These are phyloP conservation scores for Thoreauomyces humboldtii DNA, from an alignment of 192 early-diverging fungal genomes.

Conservation along the genomic window DNA sequence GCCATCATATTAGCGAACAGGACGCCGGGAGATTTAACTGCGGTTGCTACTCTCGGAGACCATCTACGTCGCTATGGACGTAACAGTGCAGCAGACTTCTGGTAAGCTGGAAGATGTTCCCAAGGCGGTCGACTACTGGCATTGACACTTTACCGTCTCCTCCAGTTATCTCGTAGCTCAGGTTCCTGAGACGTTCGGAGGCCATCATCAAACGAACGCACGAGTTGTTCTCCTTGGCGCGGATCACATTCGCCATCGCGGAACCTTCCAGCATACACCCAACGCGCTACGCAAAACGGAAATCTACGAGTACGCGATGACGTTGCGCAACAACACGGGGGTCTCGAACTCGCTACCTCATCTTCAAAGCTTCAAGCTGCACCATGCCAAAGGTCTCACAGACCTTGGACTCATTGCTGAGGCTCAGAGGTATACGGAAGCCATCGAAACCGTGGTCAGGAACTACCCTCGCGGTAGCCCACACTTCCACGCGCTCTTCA, in stretches of 20 bases:
- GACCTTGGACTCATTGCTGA: slow-evolving; percentile 74
- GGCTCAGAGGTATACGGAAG: slow-evolving; percentile 75
- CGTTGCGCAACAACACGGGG: slow-evolving; percentile 42
- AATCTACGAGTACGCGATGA: slow-evolving; percentile 75
- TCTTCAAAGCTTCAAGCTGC: slow-evolving; percentile 86
- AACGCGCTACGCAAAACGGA: slow-evolving; percentile 74
- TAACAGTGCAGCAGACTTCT: slow-evolving; percentile 72
- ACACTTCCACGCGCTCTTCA: slow-evolving; percentile 72
- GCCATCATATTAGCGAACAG: slow-evolving; percentile 83
- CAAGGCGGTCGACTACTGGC: no score
- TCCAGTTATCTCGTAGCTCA: slow-evolving; percentile 64
- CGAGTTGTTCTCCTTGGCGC: slow-evolving; percentile 71
- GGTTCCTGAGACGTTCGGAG: slow-evolving; percentile 58
- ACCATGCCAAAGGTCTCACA: slow-evolving; percentile 74
- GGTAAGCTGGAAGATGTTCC: slow-evolving; percentile 57
- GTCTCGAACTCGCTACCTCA: slow-evolving; percentile 68
- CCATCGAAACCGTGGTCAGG: slow-evolving; percentile 70
- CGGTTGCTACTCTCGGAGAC: slow-evolving; percentile 79
- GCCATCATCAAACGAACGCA: slow-evolving; percentile 57
- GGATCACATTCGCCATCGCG: slow-evolving; percentile 37
- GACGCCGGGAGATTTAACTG: slow-evolving; percentile 65
- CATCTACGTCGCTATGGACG: slow-evolving; percentile 53
- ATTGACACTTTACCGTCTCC: background rate
- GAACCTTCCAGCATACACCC: slow-evolving; percentile 52
- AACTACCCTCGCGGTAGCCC: slow-evolving; percentile 73